Evolutionary conservation across 148 eudicot genomes (phyloP).

Genomic region (Silene conica): DNA sequence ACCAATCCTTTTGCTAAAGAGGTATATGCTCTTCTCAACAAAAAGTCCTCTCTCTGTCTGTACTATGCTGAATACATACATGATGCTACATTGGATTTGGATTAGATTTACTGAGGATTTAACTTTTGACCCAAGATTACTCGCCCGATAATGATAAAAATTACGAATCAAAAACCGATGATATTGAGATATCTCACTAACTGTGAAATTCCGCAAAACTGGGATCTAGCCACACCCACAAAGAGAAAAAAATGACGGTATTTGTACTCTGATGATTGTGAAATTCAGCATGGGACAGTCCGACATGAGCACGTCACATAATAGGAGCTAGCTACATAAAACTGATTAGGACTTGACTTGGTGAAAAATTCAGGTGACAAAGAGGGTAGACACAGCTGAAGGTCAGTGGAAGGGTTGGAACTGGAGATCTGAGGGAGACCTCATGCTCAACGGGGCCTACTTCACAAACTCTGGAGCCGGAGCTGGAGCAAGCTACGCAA

Average conservation of each 20-base stretch:
- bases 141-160: background rate
- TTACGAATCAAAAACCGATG: background rate
- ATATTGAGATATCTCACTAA: background rate
- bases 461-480: conserved; percentile 87
- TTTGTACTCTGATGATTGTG: background rate
- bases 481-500: conserved; percentile 79
- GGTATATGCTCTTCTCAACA: conserved; percentile 32
- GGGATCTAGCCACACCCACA: background rate
- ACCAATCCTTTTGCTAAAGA: conserved; percentile 68
- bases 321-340: no score
- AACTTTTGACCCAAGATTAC: no score
- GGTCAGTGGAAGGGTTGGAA: conserved; percentile 74
- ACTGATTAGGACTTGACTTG: background rate
- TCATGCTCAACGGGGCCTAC: conserved; percentile 84
- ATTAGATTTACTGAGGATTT: background rate
- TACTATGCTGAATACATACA: background rate
- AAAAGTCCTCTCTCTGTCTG: background rate
- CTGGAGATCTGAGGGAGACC: conserved; percentile 93
- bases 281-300: background rate
- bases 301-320: no score
- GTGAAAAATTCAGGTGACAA: conserved; percentile 57
- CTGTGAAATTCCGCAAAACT: background rate
- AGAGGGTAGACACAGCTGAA: conserved; percentile 61
- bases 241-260: background rate
- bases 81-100: no score